Percentiles rank a stretch among this genome's conserved stretches.
These are phyloP conservation scores for Zelonia costaricensis DNA, from an alignment of 208 protist genomes.

Conservation along the genomic window DNA sequence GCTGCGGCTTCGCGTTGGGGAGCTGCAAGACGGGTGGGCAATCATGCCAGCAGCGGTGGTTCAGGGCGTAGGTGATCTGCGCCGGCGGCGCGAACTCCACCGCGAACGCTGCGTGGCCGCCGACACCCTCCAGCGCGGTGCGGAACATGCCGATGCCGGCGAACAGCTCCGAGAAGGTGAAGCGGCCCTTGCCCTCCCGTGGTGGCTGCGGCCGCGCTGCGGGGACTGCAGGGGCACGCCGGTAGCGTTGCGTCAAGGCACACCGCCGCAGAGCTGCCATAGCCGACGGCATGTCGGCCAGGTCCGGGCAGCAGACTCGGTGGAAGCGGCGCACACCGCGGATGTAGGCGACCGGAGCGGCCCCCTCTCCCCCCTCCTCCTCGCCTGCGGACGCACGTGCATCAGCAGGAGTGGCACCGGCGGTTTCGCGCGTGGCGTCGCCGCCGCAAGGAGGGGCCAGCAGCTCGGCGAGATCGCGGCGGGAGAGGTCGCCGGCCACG, in stretches of 20 bases:
- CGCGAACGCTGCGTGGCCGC: constrained; percentile 61
- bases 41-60: constrained; percentile 40
- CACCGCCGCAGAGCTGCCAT: constrained; percentile 27
- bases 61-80: constrained; percentile 52
- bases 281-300: constrained; percentile 29
- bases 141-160: constrained; percentile 90
- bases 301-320: constrained; percentile 34
- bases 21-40: constrained; percentile 14
- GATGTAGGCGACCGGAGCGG: constrained; percentile 32
- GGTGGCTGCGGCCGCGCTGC: background rate
- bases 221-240: background rate
- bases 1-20: constrained; percentile 5
- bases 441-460: constrained; percentile 1
- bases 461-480: constrained; percentile 4
- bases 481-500: constrained; percentile 13
- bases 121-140: constrained; percentile 56
- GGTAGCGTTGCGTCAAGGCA: constrained; percentile 7
- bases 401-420: no score
- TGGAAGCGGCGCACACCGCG: constrained; percentile 50
- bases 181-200: constrained; percentile 8
- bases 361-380: background rate
- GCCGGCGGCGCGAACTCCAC: constrained; percentile 57
- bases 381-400: no score
- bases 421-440: background rate
- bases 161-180: constrained; percentile 89